Evolutionary conservation across 2,329 filamentous ascomycete species (phyloP).

Genomic region (Aspergillus fijiensis): DNA sequence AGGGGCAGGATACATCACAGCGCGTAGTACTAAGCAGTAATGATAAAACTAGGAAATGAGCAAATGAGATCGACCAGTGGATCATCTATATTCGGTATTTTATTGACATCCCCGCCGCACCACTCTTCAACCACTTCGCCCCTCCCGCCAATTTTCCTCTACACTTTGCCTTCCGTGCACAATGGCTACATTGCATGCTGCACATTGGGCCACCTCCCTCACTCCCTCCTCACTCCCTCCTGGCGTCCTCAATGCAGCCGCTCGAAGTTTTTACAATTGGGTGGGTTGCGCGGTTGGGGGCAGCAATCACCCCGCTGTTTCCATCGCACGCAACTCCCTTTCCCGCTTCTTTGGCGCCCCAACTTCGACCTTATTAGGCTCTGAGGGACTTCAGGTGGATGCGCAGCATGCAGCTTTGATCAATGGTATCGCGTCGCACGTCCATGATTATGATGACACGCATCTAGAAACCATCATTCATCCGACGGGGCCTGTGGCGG

Average conservation of each 20-base stretch:
- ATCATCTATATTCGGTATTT: neutral
- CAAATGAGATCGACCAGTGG: neutral
- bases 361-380: conserved; percentile 40
- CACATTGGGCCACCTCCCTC: conserved; percentile 49
- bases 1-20: neutral
- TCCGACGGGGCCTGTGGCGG: conserved; percentile 53
- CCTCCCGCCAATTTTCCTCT: neutral
- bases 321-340: conserved; percentile 38
- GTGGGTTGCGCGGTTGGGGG: conserved; percentile 55
- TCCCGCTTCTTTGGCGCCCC: conserved; percentile 39
- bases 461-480: conserved; percentile 59
- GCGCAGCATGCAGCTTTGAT: conserved; percentile 53
- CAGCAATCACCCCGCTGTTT: conserved; percentile 47
- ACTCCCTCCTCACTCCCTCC: conserved; percentile 43
- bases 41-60: neutral
- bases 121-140: neutral
- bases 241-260: conserved; percentile 46
- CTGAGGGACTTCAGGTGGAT: conserved; percentile 32
- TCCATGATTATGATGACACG: conserved; percentile 59
- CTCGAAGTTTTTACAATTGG: conserved; percentile 55
- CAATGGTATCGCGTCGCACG: conserved; percentile 57
- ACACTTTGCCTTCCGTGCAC: neutral
- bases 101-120: neutral
- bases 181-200: conserved; percentile 19
- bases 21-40: neutral